A percentile compares a stretch with the other conserved stretches of the same genome.
These are phyloP conservation scores for Penicillium lividum DNA, from an alignment of 495 filamentous ascomycete species.

Conservation along the genomic window DNA sequence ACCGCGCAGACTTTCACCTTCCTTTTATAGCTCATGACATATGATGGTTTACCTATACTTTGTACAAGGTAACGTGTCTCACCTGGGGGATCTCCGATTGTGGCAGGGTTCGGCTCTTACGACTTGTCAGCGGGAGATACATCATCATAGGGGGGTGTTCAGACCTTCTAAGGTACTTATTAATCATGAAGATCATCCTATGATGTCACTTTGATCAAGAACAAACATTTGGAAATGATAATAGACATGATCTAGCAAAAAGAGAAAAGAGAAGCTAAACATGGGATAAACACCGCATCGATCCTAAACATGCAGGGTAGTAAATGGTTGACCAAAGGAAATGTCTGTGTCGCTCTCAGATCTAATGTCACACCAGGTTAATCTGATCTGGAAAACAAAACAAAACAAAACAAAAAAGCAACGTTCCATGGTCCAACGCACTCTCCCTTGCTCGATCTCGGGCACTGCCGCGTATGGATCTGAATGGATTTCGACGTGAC, in stretches of 20 bases:
- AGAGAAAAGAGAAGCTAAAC: background rate
- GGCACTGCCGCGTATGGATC: slow-evolving; percentile 11
- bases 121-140: slow-evolving; percentile 12
- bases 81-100: slow-evolving; percentile 15
- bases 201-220: slow-evolving; percentile 10
- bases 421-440: background rate
- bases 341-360: slow-evolving; percentile 6
- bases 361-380: slow-evolving; percentile 19
- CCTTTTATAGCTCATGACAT: background rate
- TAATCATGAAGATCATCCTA: slow-evolving; percentile 8
- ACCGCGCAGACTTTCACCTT: background rate
- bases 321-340: background rate
- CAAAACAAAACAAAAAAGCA: slow-evolving; percentile 4
- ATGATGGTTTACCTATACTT: background rate
- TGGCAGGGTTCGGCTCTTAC: background rate
- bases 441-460: slow-evolving; percentile 14
- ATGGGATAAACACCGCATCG: background rate
- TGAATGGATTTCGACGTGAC: background rate
- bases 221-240: background rate
- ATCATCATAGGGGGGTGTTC: slow-evolving; percentile 4
- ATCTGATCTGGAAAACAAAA: slow-evolving; percentile 11
- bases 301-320: slow-evolving; percentile 1
- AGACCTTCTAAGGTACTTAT: slow-evolving; percentile 3
- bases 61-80: slow-evolving; percentile 4
- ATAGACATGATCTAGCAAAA: background rate